Base-by-base conservation (phyloP, 2,329 filamentous ascomycete species). In the Fusarium euwallaceae region DNA sequence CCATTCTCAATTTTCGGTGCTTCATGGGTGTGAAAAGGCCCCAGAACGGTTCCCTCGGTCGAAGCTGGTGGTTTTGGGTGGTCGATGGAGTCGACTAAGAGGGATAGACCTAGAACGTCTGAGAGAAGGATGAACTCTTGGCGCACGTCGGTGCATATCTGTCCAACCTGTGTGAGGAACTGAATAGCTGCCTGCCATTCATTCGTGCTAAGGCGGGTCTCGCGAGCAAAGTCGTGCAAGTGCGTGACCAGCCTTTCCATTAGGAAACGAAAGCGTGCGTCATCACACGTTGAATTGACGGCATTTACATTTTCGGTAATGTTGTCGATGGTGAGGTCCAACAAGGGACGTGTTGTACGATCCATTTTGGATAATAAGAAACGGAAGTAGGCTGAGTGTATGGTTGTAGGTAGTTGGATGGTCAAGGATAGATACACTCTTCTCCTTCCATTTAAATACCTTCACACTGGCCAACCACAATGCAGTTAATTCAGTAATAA, bases 11-110 rank as follows among this genome's bases (percentile, higher is more conserved):
- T 83, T 3, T 80, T 67, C 12, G 89, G 84, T 6, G 92, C 92
- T 76, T 94, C 92, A 80, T 94, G 91, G 0, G 92, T 94, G 84
- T 95, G 92, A 84, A 94, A 95, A 27, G 93, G 93, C 0, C 93
- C 93, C 0, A 95, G 88, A 22, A 95, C 92, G 1, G 92, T 93
- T 72, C 93, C 92, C 82, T 95, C 92, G 10, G 93, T 95, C 34
- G 88, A 88, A 56, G 86, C 82, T 2, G 88, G 77, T 0, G 92
- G 92, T 82, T 94, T 95, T 16, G 93, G 93, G 82, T 95, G 92
- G 82, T 94, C 91, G 82, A 95, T 94, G 66, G 88, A 88, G 83
- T 95, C 93, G 75, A 95, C 91, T 10, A 95, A 89, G 66, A 94
- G 87, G n/a, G 92, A 94, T 34, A 95, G 88, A 16, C 93, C 93